phyloP scores from a whole-genome alignment of 768 basidiomycete species.

The Lentinula raphanica region DNA sequence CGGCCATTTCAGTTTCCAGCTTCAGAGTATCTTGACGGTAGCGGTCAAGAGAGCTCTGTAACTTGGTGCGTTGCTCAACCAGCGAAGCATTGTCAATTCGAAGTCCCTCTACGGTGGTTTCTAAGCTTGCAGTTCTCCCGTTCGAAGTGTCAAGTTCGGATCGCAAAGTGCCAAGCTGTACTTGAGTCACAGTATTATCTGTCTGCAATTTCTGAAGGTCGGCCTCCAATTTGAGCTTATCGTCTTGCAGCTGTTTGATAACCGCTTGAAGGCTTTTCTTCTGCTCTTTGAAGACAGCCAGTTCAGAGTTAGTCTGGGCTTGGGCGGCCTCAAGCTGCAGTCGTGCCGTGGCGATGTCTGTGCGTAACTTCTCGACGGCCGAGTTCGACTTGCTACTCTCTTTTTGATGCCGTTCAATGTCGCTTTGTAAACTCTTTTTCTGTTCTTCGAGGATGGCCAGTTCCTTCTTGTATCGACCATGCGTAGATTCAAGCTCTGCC shows the following conservation, averaged over 20 bases:
- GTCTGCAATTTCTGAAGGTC: conserved; percentile 18
- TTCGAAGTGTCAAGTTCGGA: conserved; percentile 14
- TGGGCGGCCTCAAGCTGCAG: neutral
- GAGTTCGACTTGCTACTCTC: conserved; percentile 14
- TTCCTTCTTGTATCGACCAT: conserved; percentile 30
- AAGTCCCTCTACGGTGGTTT: conserved; percentile 22
- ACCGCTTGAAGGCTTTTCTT: conserved; percentile 23
- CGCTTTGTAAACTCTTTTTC: conserved; percentile 24
- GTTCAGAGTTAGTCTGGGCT: conserved; percentile 30
- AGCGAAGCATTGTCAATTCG: neutral
- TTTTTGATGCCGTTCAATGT: neutral
- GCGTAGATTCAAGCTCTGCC: neutral
- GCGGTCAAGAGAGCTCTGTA: neutral
- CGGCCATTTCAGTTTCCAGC: neutral
- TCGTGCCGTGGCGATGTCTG: conserved; percentile 15
- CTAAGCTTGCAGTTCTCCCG: conserved; percentile 14
- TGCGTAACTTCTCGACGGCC: conserved; percentile 19
- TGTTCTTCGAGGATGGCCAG: conserved; percentile 37
- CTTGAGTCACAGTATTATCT: neutral
- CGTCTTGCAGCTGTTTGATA: neutral
- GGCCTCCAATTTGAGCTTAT: conserved; percentile 15
- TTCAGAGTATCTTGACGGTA: neutral
- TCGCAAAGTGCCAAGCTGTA: conserved; percentile 11
- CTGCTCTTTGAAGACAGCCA: conserved; percentile 36
- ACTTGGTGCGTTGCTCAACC: neutral